Base-by-base conservation (phyloP, 2,329 filamentous ascomycete species). In the Hortaea sp. region DNA sequence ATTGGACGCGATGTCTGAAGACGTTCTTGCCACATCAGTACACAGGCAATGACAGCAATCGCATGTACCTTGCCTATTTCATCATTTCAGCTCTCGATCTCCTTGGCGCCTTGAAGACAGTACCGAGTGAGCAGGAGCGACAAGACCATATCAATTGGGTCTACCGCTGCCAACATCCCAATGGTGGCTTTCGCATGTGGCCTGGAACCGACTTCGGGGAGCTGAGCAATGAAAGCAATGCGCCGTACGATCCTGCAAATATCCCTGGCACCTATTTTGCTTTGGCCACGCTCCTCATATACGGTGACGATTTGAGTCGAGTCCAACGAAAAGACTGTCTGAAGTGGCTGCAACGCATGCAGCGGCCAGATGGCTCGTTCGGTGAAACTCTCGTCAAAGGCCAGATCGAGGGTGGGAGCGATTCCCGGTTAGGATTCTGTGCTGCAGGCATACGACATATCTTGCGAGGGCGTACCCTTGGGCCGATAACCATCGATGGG, bases 211-310 rank as follows among this genome's bases (percentile, higher is more conserved):
- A 77, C 61, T 67, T 81, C 57, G 66, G 72, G 42, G 56, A 69
- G 53, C 55, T 67, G 54, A 65, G 66, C 57, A 72, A 69, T 58
- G 58, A 74, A 2, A 67, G 70, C 34, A 80, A 80, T 56, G 69
- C 71, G 45, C 65, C 62, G 39, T 84, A 81, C 79, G 82, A 86
- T 66, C 78, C 81, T n/a, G 78, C 89, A 0, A 94, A 90, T 64
- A 68, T 97, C 11, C 84, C 89, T 0, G 87, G 88, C 1, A 95
- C 89, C 0, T 90, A 85, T 63, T 95, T 97, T 66, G 89, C 90
- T 0, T 73, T 98, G 39, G 72, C 87, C 27, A 74, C 84, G 6
- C 69, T 98, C 28, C 75, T 84, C 1, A 71, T 81, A 5, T 65
- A 85, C n/a, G 72, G 75, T 4, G 79, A 83, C 60, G 75, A 80